Base-by-base conservation (phyloP, 306 rosid species). In the Quillaja saponaria region DNA sequence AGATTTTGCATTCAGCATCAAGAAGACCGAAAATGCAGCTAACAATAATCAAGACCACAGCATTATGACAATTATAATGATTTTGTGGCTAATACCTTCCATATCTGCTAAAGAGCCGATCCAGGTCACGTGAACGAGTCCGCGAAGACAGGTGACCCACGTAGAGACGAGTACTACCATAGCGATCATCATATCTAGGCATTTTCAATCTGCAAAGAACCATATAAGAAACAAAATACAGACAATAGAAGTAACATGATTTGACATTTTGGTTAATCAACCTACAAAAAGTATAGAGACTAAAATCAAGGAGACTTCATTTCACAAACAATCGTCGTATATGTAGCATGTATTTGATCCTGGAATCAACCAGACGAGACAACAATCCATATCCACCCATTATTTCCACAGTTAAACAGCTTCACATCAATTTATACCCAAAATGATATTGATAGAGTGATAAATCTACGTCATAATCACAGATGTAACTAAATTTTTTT, bases 161-260 rank as follows among this genome's bases (percentile, higher is more conserved):
- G 38, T 88, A 88, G 25, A 88, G 87, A 38, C 91, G 89, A 2
- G 82, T 80, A 57, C 74, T 82, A 3, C 82, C 91, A 21, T 88
- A 81, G 38, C 84, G 80, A 63, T 88, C 91, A 66, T 85, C 96
- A 28, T 88, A 63, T 39, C 96, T 90, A 82, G 96, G 91, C 96
- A 88, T 85, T 64, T 44, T 74, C 68, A 69, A 63, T 56, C 77
- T 69, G 48, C 45, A 34, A 61, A 49, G 42, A 7, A 58, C 19
- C 34, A 52, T 13, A 18, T 41, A 6, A 40, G 38, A 20, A 20
- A 52, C 10, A 6, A 7, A 13, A 18, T 2, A 4, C 10, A 16
- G 16, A 51, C n/a, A 35, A 8, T 4, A 28, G 9, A 10, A 55
- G 13, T 7, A 48, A 34, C 39, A 6, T 54, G 38, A 10, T 21